Percentiles rank a stretch among this genome's conserved stretches.
phyloP scores from a whole-genome alignment of 805 yeast species.

The Metschnikowia shivogae region DNA sequence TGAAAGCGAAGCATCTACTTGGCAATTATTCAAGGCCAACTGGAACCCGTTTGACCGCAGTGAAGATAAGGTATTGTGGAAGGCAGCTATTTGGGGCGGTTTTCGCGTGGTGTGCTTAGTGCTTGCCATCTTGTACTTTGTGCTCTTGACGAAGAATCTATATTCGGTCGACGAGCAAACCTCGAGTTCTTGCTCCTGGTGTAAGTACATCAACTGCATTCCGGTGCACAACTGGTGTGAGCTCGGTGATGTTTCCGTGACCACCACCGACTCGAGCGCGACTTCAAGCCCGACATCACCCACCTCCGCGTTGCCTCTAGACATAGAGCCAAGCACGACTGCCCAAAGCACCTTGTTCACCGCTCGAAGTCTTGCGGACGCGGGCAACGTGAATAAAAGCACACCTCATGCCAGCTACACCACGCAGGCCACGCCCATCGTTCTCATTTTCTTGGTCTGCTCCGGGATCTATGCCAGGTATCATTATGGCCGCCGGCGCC shows the following conservation, averaged over 20 bases:
- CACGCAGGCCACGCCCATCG: not conserved
- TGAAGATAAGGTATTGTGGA: slow-evolving; percentile 29
- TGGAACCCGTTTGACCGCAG: slow-evolving; percentile 39
- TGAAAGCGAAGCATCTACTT: slow-evolving; percentile 24
- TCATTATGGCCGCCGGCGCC: not conserved
- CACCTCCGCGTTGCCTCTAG: not conserved
- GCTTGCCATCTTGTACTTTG: slow-evolving; percentile 48
- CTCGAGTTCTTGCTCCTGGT: slow-evolving; percentile 58
- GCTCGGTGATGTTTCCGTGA: slow-evolving; percentile 35
- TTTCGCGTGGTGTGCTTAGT: slow-evolving; percentile 44
- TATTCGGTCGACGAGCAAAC: slow-evolving; percentile 40
- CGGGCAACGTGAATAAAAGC: not conserved
- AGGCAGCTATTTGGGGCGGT: slow-evolving; percentile 50
- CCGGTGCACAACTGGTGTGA: slow-evolving; percentile 74
- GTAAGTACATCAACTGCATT: slow-evolving; percentile 66
- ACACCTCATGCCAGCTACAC: not conserved
- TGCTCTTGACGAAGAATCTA: slow-evolving; percentile 45
- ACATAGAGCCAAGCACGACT: slow-evolving; percentile 5
- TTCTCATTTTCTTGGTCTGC: not conserved
- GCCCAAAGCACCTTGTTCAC: not conserved
- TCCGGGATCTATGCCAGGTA: not conserved
- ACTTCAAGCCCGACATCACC: slow-evolving; percentile 4
- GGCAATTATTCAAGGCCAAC: slow-evolving; percentile 31
- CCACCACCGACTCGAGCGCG: slow-evolving; percentile 9
- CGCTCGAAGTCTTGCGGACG: not conserved